phyloP scores from a whole-genome alignment of 164 flowering plant genomes.

The Umbilicus rupestris region DNA sequence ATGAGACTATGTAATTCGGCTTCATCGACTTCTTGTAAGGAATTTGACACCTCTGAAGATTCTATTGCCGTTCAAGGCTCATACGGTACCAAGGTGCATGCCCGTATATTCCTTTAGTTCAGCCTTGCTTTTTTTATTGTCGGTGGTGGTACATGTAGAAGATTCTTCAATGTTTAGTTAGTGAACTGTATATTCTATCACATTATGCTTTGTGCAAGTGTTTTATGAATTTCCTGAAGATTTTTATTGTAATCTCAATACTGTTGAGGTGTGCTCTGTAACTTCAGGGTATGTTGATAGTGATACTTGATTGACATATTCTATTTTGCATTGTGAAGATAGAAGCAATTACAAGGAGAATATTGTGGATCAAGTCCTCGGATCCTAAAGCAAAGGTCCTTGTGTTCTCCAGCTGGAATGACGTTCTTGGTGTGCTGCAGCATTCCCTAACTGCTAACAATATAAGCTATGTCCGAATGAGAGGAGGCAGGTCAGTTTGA shows the following conservation, averaged over 20 bases:
- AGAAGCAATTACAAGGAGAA: conserved; percentile 81
- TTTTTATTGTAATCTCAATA: not conserved
- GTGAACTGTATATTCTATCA: no score
- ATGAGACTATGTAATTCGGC: conserved; percentile 21
- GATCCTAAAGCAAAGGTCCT: conserved; percentile 74
- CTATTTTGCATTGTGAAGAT: conserved; percentile 31
- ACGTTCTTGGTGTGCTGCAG: conserved; percentile 84
- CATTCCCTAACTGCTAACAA: conserved; percentile 65
- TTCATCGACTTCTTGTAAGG: conserved; percentile 18
- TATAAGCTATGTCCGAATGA: conserved; percentile 63
- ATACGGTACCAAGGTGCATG: conserved; percentile 81
- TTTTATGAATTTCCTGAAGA: not conserved
- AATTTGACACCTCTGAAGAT: conserved; percentile 35
- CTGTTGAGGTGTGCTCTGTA: not conserved
- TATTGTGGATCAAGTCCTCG: conserved; percentile 58
- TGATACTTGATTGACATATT: not conserved
- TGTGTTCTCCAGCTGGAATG: conserved; percentile 95
- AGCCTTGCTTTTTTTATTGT: not conserved
- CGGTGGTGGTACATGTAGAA: not conserved
- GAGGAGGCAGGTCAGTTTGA: conserved; percentile 83
- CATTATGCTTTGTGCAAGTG: not conserved
- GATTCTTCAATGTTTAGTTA: not conserved
- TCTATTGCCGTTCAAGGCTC: conserved; percentile 69
- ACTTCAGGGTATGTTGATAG: not conserved
- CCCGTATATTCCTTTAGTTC: not conserved